A percentile compares a stretch with the other conserved stretches of the same genome.
Conservation (phyloP, 75 land plant genomes). For the Sequoiadendron giganteum region DNA sequence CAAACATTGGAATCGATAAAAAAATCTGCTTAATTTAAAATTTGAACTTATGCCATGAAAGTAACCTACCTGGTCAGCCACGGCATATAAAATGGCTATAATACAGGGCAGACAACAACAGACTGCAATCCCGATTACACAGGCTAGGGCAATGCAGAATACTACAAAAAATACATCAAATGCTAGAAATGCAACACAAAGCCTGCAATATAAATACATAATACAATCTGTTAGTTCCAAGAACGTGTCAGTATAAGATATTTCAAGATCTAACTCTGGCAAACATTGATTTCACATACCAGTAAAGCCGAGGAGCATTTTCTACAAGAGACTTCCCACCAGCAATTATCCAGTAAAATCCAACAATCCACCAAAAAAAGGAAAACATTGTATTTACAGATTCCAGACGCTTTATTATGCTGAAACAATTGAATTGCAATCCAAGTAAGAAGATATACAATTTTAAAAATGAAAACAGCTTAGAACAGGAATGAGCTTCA, state of each 20-base stretch:
- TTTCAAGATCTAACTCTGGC: neutral
- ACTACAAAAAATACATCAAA: constrained; percentile 97
- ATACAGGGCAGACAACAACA: constrained; percentile 99
- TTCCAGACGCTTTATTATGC: constrained; percentile 77
- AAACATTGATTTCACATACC: constrained; percentile 40
- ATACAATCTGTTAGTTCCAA: neutral
- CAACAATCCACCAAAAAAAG: constrained; percentile 98
- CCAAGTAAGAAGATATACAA: neutral
- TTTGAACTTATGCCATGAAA: constrained; percentile 47
- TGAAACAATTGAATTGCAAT: constrained; percentile 23
- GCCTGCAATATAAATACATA: constrained; percentile 50
- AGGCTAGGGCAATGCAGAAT: constrained; percentile 92
- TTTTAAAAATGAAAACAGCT: neutral
- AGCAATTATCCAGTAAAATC: constrained; percentile 95
- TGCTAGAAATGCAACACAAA: constrained; percentile 86
- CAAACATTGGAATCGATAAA: neutral
- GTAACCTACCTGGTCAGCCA: constrained; percentile 18
- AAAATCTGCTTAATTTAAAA: neutral
- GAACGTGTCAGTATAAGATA: neutral
- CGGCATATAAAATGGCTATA: constrained; percentile 93
- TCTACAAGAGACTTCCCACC: constrained; percentile 81
- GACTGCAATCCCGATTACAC: constrained; percentile 91
- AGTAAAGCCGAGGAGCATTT: constrained; percentile 83
- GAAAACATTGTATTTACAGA: constrained; percentile 94
- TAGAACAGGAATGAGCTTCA: neutral